Base-by-base conservation (phyloP, 139 green algal species). In the Chlamydomonas sphaeroides region DNA sequence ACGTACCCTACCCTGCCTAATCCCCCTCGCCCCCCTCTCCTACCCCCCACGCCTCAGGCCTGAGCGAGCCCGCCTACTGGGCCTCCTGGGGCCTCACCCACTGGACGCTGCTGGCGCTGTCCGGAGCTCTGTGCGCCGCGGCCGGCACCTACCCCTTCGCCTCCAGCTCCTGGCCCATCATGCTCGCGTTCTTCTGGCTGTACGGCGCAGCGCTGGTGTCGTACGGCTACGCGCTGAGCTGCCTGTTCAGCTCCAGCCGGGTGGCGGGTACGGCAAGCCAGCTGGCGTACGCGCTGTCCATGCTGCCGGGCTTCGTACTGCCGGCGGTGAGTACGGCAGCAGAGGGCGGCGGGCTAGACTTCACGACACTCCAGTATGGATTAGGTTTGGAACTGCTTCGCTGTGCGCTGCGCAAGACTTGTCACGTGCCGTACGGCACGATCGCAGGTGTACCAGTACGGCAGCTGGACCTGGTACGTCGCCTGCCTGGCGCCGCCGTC, bases 401-500 rank as follows among this genome's bases (percentile, higher is more conserved):
- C n/a, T n/a, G n/a, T n/a, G n/a, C n/a, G n/a, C n/a, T n/a, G n/a
- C n/a, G n/a, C n/a, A n/a, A n/a, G n/a, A n/a, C n/a, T n/a, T n/a
- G n/a, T n/a, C 59, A 38, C 30, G 30, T 66, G 30, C 59, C 30
- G 59, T 39, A 66, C 59, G 25, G 18, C 17, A 45, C 17, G 11
- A 42, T 5, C 30, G 1, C 59, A 83, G 75, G 20, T 68, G 15
- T 84, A 92, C 68, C 89, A 90, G 3, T 95, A 94, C 57, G 93
- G 93, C 41, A 92, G 92, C 65, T 45, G 71, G 35, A 79, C 79
- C 38, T 96, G 94, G 94, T 89, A 85, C 53, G 48, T 85, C 39
- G 85, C 92, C 41, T 95, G 93, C 88, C 85, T 97, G 85, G 69
- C 89, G 28, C 94, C 94, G 15, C 92, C 94, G 57, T 94, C 91